Base-by-base conservation (phyloP, 164 flowering plant species). In the Vitis riparia region DNA sequence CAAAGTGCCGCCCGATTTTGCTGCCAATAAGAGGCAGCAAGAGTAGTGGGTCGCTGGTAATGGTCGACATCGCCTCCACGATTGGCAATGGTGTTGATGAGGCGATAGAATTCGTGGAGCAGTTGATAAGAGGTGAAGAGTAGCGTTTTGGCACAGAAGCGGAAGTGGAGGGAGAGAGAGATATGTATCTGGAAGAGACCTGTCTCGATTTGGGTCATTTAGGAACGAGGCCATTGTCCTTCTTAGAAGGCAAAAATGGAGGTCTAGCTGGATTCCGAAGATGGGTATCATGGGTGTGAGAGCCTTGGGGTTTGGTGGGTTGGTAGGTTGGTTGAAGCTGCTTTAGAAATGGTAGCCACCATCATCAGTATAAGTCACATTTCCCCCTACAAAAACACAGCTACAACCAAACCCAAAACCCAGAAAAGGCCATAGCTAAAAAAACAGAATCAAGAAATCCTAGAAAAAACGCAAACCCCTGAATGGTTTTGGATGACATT, bases 151-250 rank as follows among this genome's bases (percentile, higher is more conserved):
- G 71, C 52, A 76, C 64, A 13, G 83, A 75, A 62, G 84, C 62
- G 2, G 88, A 73, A 27, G 84, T 69, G 4, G 90, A 82, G 63
- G 88, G 79, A 3, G 91, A 80, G 60, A 90, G 85, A 15, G 97
- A 92, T 76, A 89, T 57, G 77, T 91, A 94, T 72, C 95, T 82
- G 12, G 97, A 92, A 53, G 92, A 74, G 59, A 92, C 86, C 51
- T 80, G 79, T 68, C 82, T 85, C 23, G 89, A 85, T 84, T 86
- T 84, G 73, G 89, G 88, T 70, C 79, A 0, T 52, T 55, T 70
- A 10, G 72, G 62, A 19, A 60, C 65, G 56, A 53, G 55, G 13
- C 84, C 81, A 76, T 83, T 85, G 76, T 81, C 88, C 47, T 74
- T 83, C 69, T 87, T 86, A 1, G 88, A 83, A 56, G 85, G 89